Evolutionary conservation across 2,329 filamentous ascomycete genomes (phyloP).

Genomic region (Fusarium sp.): DNA sequence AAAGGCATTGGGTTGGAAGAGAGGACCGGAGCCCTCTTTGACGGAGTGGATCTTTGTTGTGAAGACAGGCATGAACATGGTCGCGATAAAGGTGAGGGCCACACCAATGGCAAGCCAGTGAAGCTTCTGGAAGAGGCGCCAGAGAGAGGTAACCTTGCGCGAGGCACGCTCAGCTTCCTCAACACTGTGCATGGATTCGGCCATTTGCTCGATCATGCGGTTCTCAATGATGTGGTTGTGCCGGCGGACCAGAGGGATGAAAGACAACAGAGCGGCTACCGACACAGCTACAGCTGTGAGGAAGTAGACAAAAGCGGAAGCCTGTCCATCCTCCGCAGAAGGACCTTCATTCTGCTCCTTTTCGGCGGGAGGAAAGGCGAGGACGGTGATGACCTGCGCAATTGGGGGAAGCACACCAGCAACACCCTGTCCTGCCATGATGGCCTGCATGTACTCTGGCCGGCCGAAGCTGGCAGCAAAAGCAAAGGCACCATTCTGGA

Average conservation of each 20-base stretch:
- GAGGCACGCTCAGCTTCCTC: constrained; percentile 65
- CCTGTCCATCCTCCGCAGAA: constrained; percentile 41
- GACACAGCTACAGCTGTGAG: constrained; percentile 86
- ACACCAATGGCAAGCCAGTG: constrained; percentile 82
- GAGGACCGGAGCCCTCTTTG: constrained; percentile 55
- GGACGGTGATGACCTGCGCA: constrained; percentile 86
- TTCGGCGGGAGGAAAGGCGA: constrained; percentile 62
- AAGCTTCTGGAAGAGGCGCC: constrained; percentile 79
- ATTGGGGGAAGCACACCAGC: constrained; percentile 91
- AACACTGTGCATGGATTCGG: constrained; percentile 62
- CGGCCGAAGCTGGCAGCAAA: constrained; percentile 88
- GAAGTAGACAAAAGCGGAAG: constrained; percentile 90
- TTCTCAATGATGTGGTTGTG: constrained; percentile 65
- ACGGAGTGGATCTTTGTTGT: constrained; percentile 73
- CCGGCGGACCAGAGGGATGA: constrained; percentile 77
- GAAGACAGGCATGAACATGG: constrained; percentile 97
- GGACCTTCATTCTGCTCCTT: constrained; percentile 43
- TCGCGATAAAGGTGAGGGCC: constrained; percentile 82
- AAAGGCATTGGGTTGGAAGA: constrained; percentile 82
- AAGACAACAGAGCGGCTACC: constrained; percentile 74
- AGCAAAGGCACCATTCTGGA: constrained; percentile 95
- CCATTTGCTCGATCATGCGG: constrained; percentile 61
- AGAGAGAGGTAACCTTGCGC: constrained; percentile 67
- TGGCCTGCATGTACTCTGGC: constrained; percentile 91
- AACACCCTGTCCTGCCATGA: constrained; percentile 94